phyloP scores from a whole-genome alignment of 164 flowering plant genomes.

The Cinnamomum chago region DNA sequence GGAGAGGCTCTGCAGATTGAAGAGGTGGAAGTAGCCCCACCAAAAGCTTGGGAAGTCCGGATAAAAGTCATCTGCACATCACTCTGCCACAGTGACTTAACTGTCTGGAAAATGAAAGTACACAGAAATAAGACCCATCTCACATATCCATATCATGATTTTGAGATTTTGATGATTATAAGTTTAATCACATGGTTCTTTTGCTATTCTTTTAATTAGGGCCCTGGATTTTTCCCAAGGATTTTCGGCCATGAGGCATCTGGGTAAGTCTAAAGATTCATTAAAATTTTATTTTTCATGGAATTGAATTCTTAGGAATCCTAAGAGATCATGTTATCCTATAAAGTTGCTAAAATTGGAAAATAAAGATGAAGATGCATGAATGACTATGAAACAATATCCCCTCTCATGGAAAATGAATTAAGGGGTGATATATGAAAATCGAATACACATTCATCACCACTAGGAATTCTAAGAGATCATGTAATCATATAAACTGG shows the following conservation, averaged over 20 bases:
- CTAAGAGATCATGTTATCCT: too few species aligned
- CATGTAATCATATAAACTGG: too few species aligned
- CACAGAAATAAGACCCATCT: neutral
- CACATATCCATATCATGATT: neutral
- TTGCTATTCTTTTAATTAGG: slow-evolving; percentile 17
- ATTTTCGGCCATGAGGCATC: slow-evolving; percentile 73
- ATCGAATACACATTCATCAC: too few species aligned
- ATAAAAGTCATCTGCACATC: slow-evolving; percentile 60
- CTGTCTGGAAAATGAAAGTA: slow-evolving; percentile 40
- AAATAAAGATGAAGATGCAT: too few species aligned
- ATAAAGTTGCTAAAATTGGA: too few species aligned
- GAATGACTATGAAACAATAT: too few species aligned
- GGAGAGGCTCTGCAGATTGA: slow-evolving; percentile 55
- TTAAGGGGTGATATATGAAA: too few species aligned
- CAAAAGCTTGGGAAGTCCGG: slow-evolving; percentile 51
- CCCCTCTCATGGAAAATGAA: too few species aligned
- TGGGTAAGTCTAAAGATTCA: slow-evolving; percentile 35
- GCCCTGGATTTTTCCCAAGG: slow-evolving; percentile 36
- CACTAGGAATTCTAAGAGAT: too few species aligned
- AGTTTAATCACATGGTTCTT: neutral
- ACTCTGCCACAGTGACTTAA: slow-evolving; percentile 53
- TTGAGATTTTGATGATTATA: neutral
- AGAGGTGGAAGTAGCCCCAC: slow-evolving; percentile 58
- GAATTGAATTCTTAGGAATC: too few species aligned
- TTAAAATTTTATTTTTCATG: neutral